A percentile compares a stretch with the other conserved stretches of the same genome.
These are phyloP conservation scores for Heliophila coronopifolia DNA, from an alignment of 441 rosid species.

Conservation along the genomic window DNA sequence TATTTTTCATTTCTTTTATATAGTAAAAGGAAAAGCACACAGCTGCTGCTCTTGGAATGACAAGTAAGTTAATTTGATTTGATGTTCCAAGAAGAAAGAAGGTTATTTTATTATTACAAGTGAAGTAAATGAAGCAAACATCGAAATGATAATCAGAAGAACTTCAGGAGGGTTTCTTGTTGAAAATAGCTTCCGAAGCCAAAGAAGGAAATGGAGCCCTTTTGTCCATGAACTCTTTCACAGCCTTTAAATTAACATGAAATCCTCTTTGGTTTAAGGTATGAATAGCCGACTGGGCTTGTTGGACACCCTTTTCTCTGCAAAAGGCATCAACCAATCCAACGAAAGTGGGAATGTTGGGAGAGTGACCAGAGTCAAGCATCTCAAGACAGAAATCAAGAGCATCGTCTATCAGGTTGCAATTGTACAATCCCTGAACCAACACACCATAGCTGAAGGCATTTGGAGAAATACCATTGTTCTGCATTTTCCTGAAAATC, in stretches of 20 bases:
- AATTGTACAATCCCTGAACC: slow-evolving; percentile 57
- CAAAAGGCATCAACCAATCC: slow-evolving; percentile 74
- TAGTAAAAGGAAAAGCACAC: no score
- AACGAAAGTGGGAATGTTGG: slow-evolving; percentile 64
- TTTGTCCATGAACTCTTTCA: slow-evolving; percentile 71
- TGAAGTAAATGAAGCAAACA: no score
- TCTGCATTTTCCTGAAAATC: slow-evolving; percentile 76
- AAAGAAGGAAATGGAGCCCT: slow-evolving; percentile 50
- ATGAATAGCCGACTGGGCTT: slow-evolving; percentile 37
- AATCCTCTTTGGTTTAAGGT: slow-evolving; percentile 55
- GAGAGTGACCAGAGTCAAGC: slow-evolving; percentile 81
- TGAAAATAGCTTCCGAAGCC: slow-evolving; percentile 73
- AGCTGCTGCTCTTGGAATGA: no score
- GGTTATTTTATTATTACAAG: no score
- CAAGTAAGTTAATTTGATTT: no score
- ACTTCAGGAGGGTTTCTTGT: slow-evolving; percentile 43
- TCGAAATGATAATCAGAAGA: no score
- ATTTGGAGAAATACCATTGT: slow-evolving; percentile 59
- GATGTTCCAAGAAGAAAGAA: no score
- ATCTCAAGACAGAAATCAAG: slow-evolving; percentile 50
- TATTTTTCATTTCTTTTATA: no score
- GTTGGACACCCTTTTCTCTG: slow-evolving; percentile 56
- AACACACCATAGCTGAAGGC: slow-evolving; percentile 60
- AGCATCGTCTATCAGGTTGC: slow-evolving; percentile 57
- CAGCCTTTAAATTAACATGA: slow-evolving; percentile 53